Evolutionary conservation across 2,329 filamentous ascomycete species (phyloP), one percentile per base, ranked within the genome.

Genomic region (Calonectria naviculata): DNA sequence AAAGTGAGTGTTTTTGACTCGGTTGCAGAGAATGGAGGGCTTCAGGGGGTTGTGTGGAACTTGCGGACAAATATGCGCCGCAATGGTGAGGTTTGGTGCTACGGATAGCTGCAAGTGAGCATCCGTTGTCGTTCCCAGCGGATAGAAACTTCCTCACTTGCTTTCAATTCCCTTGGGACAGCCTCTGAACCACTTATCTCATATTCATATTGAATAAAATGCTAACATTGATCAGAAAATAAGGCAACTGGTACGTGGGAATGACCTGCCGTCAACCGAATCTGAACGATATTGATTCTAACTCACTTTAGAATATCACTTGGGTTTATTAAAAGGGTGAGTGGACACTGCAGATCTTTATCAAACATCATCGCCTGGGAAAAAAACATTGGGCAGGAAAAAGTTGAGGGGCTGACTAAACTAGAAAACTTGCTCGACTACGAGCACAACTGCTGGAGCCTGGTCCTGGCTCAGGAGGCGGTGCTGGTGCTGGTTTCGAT

Each of bases 261-360:
- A 28, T 49, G 13, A 2, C 9, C 5, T 38, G 34, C 21, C 34
- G 13, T 10, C 1, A 3, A 10, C 73, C 60, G 44, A 67, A 36
- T 34, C 6, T 54, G n/a, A n/a, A 17, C 15, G 26, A 38, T n/a
- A 65, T 29, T 36, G 46, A 26, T 72, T 46, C 36, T 31, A 52
- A 26, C 71, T 46, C 36, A 49, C 56, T 49, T 70, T 74, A 98
- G 97, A 99, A 89, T 98, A 99, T 86, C 97, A 99, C 89, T 89
- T 99, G 84, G 97, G 97, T 87, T 89, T 99, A 77, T 87, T 99
- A 75, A 99, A 99, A 91, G 97, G 97, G 95, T 98, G 85, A 79
- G 95, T 98, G 85, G 79, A 87, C 70, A 26, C 7, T 1, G 4
- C 26, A 26, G 41, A n/a, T 15, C 34, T 17, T 15, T 15, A 7